A percentile compares a stretch with the other conserved stretches of the same genome.
Conservation (phyloP, 257 asterid genomes). For the Leptodermis oblonga region DNA sequence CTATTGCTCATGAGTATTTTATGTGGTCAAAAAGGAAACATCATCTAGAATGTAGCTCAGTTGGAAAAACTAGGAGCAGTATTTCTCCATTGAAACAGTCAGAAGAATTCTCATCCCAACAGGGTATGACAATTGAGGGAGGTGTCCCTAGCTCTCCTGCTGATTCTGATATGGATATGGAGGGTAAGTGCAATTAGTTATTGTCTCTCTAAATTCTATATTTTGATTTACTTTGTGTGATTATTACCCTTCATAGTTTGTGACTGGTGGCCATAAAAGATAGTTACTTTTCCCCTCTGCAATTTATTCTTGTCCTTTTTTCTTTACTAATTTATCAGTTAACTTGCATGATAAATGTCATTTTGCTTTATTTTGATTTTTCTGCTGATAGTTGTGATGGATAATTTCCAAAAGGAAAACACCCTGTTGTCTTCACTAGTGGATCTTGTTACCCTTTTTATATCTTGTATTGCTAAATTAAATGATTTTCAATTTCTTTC, state of each 20-base stretch:
- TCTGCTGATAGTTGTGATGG: not conserved
- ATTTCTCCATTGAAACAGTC: slow-evolving; percentile 11
- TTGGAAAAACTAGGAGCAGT: not conserved
- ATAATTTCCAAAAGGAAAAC: not conserved
- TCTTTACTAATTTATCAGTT: not conserved
- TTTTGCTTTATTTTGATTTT: not conserved
- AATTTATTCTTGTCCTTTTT: not conserved
- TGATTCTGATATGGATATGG: slow-evolving; percentile 96
- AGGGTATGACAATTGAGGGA: slow-evolving; percentile 8
- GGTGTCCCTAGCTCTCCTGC: slow-evolving; percentile 36
- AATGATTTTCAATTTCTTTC: not conserved
- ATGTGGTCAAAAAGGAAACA: slow-evolving; percentile 18
- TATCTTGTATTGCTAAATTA: not conserved
- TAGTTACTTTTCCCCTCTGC: not conserved
- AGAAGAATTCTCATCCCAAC: slow-evolving; percentile 16
- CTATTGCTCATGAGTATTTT: slow-evolving; percentile 27
- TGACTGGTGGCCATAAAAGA: not conserved
- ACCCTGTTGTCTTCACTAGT: not conserved
- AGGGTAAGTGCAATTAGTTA: slow-evolving; percentile 50
- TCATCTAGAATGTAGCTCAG: slow-evolving; percentile 7
- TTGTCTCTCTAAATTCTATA: slow-evolving; percentile 10
- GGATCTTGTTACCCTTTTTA: not conserved
- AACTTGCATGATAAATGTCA: not conserved
- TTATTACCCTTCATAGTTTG: not conserved
- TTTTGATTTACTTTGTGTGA: slow-evolving; percentile 14